Evolutionary conservation across 345 rosid genomes (phyloP), one percentile per base, ranked within the genome.

Genomic region (Eucalyptus brandiana): DNA sequence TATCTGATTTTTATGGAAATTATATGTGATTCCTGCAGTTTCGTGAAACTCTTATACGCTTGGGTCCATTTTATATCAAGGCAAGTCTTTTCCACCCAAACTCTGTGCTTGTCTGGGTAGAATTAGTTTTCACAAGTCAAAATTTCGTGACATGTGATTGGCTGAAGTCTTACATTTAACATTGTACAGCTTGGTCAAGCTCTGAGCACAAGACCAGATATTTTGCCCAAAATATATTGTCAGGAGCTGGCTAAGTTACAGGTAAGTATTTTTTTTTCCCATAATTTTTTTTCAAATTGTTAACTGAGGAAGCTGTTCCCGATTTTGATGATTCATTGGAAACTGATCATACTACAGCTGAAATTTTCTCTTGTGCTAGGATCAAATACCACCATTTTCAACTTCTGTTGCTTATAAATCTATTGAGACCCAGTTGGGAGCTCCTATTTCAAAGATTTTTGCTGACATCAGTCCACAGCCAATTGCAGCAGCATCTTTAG

Each of bases 11-110:
- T 81, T 58, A 45, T 44, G 37, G 85, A 88, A 86, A 40, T 76
- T 40, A 37, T 76, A 12, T 40, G 30, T 51, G 45, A 32, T 67
- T 88, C 47, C 88, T 96, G 96, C 98, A 97, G 99, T 96, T 97
- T 88, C 95, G 98, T 32, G 94, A 96, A 91, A 96, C 97, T 40
- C 96, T 98, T 69, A 96, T 98, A 88, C 90, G 60, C 91, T 91
- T 98, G 97, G 99, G 99, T 87, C 99, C 99, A 90, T 98, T 97
- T 92, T 96, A 97, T 92, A 56, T 96, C 83, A 98, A 98, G 99
- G 98, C 92, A 94, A 94, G 98, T 92, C 87, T 49, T 53, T 89
- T 11, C 87, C 81, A 48, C 53, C 34, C 34, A 24, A 80, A 45
- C 87, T 40, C 80, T 86, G 5, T 86, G 37, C 87, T 85, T 87